Base-by-base conservation (phyloP, 495 filamentous ascomycete genomes). In the Aspergillus indologenus region DNA sequence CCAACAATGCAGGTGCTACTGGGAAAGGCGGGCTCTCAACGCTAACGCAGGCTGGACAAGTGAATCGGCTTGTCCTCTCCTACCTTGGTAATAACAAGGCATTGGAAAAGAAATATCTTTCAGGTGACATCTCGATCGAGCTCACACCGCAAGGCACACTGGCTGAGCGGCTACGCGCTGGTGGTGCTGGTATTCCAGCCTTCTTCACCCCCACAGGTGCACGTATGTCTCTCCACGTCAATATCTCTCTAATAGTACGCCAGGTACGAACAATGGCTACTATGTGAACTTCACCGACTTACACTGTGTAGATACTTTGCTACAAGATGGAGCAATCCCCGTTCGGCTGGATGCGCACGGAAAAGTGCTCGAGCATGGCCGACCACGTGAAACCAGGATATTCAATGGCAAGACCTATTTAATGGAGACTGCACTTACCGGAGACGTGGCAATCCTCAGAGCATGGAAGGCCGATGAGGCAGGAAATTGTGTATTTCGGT, bases 81-180 rank as follows among this genome's bases (percentile, higher is more conserved):
- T 96, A 92, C 66, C 84, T 96, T 42, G 92, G 92, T 63, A 90
- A 92, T 67, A 96, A 96, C 69, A 95, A 93, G 74, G 86, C 83
- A 2, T 85, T 96, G 45, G 92, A 96, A 77, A 76, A 81, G 58
- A 89, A 90, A 78, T 96, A 96, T 68, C 74, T 96, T 34, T 87
- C 83, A 0, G 92, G 92, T 19, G 81, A 91, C 56, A 87, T 96
- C 61, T 85, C 89, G 57, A 83, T 96, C 21, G 92, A 96, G 68
- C 80, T 96, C 48, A 92, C 89, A 15, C 92, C 92, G 0, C 92
- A 96, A 65, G 92, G 92, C 19, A 96, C 92, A 0, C 76, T 96
- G 57, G 92, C 92, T 4, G 92, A 96, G 74, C 79, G 91, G 5
- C 85, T 91, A 68, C 81, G 90, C 9, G 87, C 90, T 22, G 92